Evolutionary conservation across 2,329 filamentous ascomycete species (phyloP), one percentile per base, ranked within the genome.

Genomic region (Grosmannia penicillata): DNA sequence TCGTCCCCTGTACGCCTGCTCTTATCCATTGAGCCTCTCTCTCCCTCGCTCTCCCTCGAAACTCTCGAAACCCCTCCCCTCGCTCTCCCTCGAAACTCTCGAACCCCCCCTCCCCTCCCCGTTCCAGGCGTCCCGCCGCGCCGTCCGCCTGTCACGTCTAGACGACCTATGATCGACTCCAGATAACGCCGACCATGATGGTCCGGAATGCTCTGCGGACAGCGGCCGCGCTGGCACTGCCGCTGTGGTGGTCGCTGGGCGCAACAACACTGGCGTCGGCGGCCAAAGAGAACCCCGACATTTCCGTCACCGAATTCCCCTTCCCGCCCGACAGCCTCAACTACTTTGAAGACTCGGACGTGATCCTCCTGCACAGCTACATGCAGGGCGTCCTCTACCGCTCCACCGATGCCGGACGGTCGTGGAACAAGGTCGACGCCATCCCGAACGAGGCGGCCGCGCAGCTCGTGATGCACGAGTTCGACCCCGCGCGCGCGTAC

Each of bases 271-370:
- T 26, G 4, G 26, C 33, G 37, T 60, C 55, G 54, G 42, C 54
- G 36, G 57, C 58, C 55, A 70, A 70, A 50, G 70, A 77, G 51
- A 65, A 66, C 35, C 87, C 87, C 19, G 66, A 67, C 40, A 68
- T 94, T 50, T 65, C 69, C 44, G 61, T 66, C 42, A 81, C 65
- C 38, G 59, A 69, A 33, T 82, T 95, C 60, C 64, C 80, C 32
- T 66, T 76, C 50, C 59, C 67, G 38, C 82, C 85, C 1, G 55
- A 61, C 38, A 76, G 77, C 54, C 63, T 95, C 47, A 81, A 82
- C 60, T 98, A 94, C 61, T 96, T 98, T 54, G 79, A 91, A 52
- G 83, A 89, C 56, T 87, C 83, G 47, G 79, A 94, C 55, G 73
- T 81, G 37, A 66, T 93, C 42, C 60, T 96, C 33, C 77, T 85